phyloP scores from a whole-genome alignment of 164 flowering plant genomes.

The Protea cynaroides region DNA sequence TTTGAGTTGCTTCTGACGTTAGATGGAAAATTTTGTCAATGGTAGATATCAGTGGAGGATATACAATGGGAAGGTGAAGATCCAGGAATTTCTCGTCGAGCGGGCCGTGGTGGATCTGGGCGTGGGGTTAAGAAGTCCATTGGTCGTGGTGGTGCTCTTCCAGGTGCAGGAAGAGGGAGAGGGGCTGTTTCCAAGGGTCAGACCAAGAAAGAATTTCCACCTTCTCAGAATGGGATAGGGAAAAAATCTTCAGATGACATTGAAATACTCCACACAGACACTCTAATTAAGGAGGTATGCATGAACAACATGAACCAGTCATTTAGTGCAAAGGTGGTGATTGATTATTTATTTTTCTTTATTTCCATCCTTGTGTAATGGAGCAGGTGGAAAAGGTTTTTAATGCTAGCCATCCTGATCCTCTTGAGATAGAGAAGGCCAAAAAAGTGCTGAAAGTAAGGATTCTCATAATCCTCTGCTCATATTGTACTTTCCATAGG shows the following conservation, averaged over 20 bases:
- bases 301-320: slow-evolving; percentile 2
- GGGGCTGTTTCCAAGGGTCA: slow-evolving; percentile 46
- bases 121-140: slow-evolving; percentile 59
- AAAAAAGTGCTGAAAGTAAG: slow-evolving; percentile 76
- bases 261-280: slow-evolving; percentile 82
- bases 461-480: neutral
- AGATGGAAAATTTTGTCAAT: neutral
- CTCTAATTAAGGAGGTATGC: slow-evolving; percentile 82
- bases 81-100: slow-evolving; percentile 50
- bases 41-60: slow-evolving; percentile 84
- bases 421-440: slow-evolving; percentile 71
- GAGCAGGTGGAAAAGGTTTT: slow-evolving; percentile 78
- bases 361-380: neutral
- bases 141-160: slow-evolving; percentile 52
- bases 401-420: slow-evolving; percentile 56
- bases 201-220: slow-evolving; percentile 47
- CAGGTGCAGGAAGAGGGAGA: slow-evolving; percentile 68
- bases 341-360: neutral
- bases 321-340: neutral
- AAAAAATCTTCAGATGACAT: slow-evolving; percentile 64
- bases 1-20: neutral
- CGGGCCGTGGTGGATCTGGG: slow-evolving; percentile 61
- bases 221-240: slow-evolving; percentile 72
- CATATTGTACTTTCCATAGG: neutral
- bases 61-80: slow-evolving; percentile 87